Percentiles rank a stretch among this genome's conserved stretches.
These are phyloP conservation scores for Lachnellula subtilissima DNA, from an alignment of 2,329 filamentous ascomycete genomes.

Conservation along the genomic window DNA sequence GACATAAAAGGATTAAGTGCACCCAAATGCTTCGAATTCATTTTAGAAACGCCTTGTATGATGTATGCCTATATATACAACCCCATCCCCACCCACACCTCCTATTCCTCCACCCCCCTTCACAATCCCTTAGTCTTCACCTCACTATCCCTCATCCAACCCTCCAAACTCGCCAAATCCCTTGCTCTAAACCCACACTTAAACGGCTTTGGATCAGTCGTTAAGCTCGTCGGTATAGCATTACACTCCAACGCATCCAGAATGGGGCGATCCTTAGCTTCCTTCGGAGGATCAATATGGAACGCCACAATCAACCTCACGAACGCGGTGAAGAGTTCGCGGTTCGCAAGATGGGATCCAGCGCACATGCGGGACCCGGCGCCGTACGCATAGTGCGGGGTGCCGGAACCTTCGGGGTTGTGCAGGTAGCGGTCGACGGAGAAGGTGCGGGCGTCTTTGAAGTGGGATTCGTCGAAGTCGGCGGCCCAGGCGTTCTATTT, in stretches of 20 bases:
- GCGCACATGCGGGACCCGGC: constrained; percentile 61
- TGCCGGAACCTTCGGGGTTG: constrained; percentile 43
- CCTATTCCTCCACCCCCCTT: neutral
- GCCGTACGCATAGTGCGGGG: constrained; percentile 58
- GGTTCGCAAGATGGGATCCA: constrained; percentile 58
- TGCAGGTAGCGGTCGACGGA: constrained; percentile 64
- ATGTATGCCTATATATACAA: neutral
- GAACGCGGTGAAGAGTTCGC: constrained; percentile 57
- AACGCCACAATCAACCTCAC: constrained; percentile 56
- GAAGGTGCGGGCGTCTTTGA: constrained; percentile 54
- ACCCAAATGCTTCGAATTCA: no score
- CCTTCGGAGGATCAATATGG: constrained; percentile 44
- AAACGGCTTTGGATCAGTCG: constrained; percentile 58
- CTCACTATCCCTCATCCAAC: constrained; percentile 47
- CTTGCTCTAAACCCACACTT: constrained; percentile 51
- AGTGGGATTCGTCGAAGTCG: constrained; percentile 57
- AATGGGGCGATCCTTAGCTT: constrained; percentile 45
- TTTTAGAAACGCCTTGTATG: no score
- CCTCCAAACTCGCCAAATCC: constrained; percentile 39
- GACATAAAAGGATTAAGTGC: no score
- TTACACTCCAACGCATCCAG: constrained; percentile 55
- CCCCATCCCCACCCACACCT: neutral
- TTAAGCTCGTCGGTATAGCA: constrained; percentile 51
- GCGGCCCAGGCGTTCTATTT: constrained; percentile 59
- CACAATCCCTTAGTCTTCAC: constrained; percentile 21